Evolutionary conservation across 148 eudicot genomes (phyloP).

Genomic region (Vaccinium myrtillus): DNA sequence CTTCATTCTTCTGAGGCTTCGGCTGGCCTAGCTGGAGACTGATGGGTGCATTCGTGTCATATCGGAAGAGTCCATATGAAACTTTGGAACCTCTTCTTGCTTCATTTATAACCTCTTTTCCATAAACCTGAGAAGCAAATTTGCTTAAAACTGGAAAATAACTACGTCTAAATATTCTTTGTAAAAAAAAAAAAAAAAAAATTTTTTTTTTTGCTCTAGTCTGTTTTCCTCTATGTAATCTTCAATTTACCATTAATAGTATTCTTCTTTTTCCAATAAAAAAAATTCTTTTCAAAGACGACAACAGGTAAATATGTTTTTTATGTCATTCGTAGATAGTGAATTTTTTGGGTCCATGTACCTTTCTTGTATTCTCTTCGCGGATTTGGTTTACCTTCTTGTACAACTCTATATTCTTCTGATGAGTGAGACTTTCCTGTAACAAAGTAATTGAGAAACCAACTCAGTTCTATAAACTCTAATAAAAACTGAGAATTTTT

Average conservation of each 20-base stretch:
- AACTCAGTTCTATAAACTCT: neutral
- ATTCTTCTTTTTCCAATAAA: too few species aligned
- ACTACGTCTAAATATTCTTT: neutral
- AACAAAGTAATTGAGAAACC: conserved; percentile 8
- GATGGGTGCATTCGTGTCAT: conserved; percentile 28
- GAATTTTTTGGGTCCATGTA: neutral
- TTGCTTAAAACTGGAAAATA: neutral
- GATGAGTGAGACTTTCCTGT: conserved; percentile 52
- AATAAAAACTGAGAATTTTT: neutral
- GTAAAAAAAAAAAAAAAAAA: neutral
- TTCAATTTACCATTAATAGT: too few species aligned
- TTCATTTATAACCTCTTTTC: conserved; percentile 15
- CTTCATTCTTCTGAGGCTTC: conserved; percentile 31
- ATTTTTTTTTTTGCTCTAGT: neutral
- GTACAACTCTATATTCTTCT: conserved; percentile 53
- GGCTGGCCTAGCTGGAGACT: conserved; percentile 50
- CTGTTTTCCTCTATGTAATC: too few species aligned
- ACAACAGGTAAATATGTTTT: too few species aligned
- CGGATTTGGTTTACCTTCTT: conserved; percentile 39
- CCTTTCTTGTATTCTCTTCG: conserved; percentile 56
- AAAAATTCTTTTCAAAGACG: neutral
- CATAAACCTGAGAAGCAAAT: conserved; percentile 39
- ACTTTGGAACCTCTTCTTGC: conserved; percentile 18
- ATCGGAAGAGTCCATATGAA: conserved; percentile 16
- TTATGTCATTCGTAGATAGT: neutral